These are phyloP conservation scores for Friedmanniomyces simplex DNA, from an alignment of 495 filamentous ascomycete species.

Conservation along the genomic window DNA sequence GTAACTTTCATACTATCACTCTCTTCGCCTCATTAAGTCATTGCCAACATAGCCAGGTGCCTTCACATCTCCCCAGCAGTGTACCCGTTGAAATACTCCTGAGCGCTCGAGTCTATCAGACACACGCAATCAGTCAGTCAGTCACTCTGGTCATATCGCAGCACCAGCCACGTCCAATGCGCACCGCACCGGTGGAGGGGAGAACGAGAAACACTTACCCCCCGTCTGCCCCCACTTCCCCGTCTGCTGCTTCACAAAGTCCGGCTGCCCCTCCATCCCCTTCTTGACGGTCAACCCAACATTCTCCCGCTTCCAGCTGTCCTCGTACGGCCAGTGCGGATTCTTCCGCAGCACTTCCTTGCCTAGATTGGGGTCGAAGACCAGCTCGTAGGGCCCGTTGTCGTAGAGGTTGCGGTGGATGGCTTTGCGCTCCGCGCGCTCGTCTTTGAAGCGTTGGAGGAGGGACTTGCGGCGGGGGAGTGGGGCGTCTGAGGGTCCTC, in stretches of 20 bases:
- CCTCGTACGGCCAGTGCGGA: slow-evolving; percentile 1
- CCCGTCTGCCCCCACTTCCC: not conserved
- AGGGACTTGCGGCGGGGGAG: not conserved
- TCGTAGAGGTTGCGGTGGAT: not conserved
- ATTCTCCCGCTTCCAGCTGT: not conserved
- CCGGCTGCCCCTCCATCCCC: not conserved
- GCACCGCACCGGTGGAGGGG: not conserved
- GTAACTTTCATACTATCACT: too few species aligned
- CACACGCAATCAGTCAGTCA: not conserved
- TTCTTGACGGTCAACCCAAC: not conserved
- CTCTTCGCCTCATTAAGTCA: too few species aligned
- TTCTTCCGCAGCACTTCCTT: not conserved
- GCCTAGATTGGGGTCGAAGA: not conserved
- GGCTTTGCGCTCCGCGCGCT: not conserved
- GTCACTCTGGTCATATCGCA: too few species aligned
- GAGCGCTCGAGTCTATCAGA: not conserved
- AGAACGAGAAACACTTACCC: not conserved
- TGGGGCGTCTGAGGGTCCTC: not conserved
- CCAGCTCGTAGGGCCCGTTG: not conserved
- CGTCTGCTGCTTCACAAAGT: slow-evolving; percentile 1
- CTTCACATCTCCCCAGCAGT: not conserved
- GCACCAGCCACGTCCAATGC: not conserved
- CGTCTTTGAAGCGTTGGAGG: not conserved
- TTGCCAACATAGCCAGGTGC: too few species aligned
- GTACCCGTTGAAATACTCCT: not conserved